These are phyloP conservation scores for Collybia sordida DNA, from an alignment of 768 basidiomycete species.

Conservation along the genomic window DNA sequence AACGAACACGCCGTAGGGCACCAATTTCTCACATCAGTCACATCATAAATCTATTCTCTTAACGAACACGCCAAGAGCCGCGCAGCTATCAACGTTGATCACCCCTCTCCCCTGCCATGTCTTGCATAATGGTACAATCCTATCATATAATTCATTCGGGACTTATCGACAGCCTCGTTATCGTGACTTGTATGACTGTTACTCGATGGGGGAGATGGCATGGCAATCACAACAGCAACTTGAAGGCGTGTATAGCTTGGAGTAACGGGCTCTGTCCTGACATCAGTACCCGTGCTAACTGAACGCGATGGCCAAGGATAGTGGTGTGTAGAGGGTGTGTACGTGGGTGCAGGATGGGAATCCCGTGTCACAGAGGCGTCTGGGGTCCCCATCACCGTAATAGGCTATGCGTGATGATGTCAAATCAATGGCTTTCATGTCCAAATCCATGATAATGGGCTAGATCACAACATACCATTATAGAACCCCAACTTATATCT, in stretches of 20 bases:
- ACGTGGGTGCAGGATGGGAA: not conserved
- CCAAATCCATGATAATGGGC: not conserved
- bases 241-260: slow-evolving; percentile 2
- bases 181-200: not conserved
- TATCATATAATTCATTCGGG: slow-evolving; percentile 25
- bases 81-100: no score
- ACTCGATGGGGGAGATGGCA: slow-evolving; percentile 11
- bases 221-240: slow-evolving; percentile 15
- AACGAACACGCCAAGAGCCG: no score
- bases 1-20: no score
- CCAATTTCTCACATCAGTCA: no score
- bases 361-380: not conserved
- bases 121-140: slow-evolving; percentile 35
- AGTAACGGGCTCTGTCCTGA: not conserved
- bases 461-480: slow-evolving; percentile 35
- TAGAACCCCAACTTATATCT: slow-evolving; percentile 33
- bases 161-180: slow-evolving; percentile 1
- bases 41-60: no score
- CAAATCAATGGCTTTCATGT: not conserved
- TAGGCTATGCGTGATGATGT: slow-evolving; percentile 12
- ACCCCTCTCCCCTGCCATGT: no score
- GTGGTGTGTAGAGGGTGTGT: not conserved
- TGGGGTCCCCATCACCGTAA: slow-evolving; percentile 11
- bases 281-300: not conserved
- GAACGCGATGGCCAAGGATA: not conserved